Base-by-base conservation (phyloP, 129 eudicot genomes). In the Calendula officinalis region DNA sequence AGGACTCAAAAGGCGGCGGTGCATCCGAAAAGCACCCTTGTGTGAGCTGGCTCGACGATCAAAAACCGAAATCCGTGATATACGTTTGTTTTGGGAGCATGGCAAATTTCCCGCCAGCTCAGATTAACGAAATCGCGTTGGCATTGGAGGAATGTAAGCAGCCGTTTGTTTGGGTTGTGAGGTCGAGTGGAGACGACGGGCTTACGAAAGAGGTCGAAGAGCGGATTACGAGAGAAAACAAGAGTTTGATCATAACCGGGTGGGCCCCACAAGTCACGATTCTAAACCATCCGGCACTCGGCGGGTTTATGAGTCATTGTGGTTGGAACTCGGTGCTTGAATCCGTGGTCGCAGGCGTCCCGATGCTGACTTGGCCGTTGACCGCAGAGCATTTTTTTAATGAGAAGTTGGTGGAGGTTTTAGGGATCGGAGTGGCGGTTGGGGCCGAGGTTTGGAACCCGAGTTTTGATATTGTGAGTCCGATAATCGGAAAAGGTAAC, bases 291-390 rank as follows among this genome's bases (percentile, higher is more conserved):
- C 34, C 40, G 8, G 78, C 79, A 2, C 7, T 74, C 0, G 78
- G 77, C 0, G 77, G 79, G 36, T 80, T 84, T 60, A 30, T 84
- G 75, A 80, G 57, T 4, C 86, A 84, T 8, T 84, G 86, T 37
- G 86, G 89, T 5, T 80, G 90, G 90, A 74, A 77, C 70, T 84
- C 86, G 3, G 38, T 72, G 10, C 75, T 78, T 17, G 92, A 82
- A 38, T 77, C 80, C 0, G 27, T 74, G 43, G 67, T 64, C 7
- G 54, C 71, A 0, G 81, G 90, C 3, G 86, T 84, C 60, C 81
- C 83, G 0, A 12, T 80, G 54, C 56, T 80, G 6, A 80, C 81
- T 3, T 84, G 81, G 83, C 83, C 86, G 0, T 51, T 73, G 13
- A 72, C 17, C 6, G 81, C 77, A 0, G 90, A 84, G 6, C 83